Conservation (phyloP, 768 basidiomycete species). For the Dioszegia aurantiaca region DNA sequence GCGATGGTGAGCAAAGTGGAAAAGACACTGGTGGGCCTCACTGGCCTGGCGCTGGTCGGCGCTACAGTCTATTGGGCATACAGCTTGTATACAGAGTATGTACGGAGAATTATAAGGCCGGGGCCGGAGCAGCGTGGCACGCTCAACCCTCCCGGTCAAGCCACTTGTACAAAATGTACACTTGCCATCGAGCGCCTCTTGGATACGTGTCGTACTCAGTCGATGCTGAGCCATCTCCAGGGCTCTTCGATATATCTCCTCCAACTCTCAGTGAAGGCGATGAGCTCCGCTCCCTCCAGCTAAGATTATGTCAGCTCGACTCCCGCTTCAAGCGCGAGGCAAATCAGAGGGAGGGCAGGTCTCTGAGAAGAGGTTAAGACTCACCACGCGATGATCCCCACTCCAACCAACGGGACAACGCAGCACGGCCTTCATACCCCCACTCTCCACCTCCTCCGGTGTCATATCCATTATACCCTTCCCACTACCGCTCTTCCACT, state of each 20-base stretch:
- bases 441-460: conserved; percentile 25
- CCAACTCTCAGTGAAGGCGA: conserved; percentile 48
- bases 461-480: conserved; percentile 21
- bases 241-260: conserved; percentile 45
- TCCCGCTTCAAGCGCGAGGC: background rate
- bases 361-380: too few species aligned
- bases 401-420: conserved; percentile 42
- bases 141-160: too few species aligned
- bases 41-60: too few species aligned
- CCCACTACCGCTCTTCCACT: conserved; percentile 18
- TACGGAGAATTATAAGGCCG: too few species aligned
- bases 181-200: too few species aligned
- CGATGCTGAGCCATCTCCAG: conserved; percentile 38
- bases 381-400: conserved; percentile 46
- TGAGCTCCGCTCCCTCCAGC: conserved; percentile 48
- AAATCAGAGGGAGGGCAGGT: too few species aligned
- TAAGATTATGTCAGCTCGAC: conserved; percentile 21
- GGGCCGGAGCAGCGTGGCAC: too few species aligned
- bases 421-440: conserved; percentile 33
- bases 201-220: conserved; percentile 10
- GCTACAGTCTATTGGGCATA: too few species aligned
- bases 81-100: too few species aligned
- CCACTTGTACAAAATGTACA: too few species aligned
- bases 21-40: too few species aligned
- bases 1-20: too few species aligned